Evolutionary conservation across 2,329 filamentous ascomycete species (phyloP), one percentile per base, ranked within the genome.

Genomic region (Curvularia verruculosa): DNA sequence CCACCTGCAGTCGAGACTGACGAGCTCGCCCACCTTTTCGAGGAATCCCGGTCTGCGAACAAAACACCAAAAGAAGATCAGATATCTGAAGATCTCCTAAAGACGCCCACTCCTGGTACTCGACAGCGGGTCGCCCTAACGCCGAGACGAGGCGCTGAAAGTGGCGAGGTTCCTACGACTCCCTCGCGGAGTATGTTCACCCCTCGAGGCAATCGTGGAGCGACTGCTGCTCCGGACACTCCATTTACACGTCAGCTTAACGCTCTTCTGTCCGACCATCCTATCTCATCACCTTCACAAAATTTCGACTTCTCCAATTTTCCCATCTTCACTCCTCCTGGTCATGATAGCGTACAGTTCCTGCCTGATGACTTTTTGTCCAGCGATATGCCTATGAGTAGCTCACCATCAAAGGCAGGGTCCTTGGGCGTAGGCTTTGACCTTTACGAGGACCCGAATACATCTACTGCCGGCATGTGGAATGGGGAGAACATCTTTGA

Each of bases 1-100:
- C 68, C 72, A 9, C 37, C 43, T 26, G 57, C 73, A 19, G 71
- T 78, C 5, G 68, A 69, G 10, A 73, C 78, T 36, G 83, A 87
- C 59, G 82, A 84, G 34, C 74, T 90, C 5, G 83, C 86, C 39
- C 81, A 84, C 48, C 81, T 95, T 4, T 93, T 95, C 66, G 87
- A 88, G 54, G 83, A 88, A 3, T 65, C 81, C 77, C 87, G 81
- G 3, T 85, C 82, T 58, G 81, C 81, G 57, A 84, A 83, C 83
- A 81, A 70, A 77, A 80, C 54, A 75, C 79, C 85, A 1, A 83
- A 82, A n/a, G 86, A 85, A 84, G 63, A 86, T 82, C 31, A 84
- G 84, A 70, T 88, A 62, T 60, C 80, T 65, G 62, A 76, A 54
- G 68, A 82, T 34, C 64, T 80, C n/a, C 70, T 81, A 36, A 80